phyloP scores from a whole-genome alignment of 2,329 filamentous ascomycete species.

The Cyclaneusma minus region DNA sequence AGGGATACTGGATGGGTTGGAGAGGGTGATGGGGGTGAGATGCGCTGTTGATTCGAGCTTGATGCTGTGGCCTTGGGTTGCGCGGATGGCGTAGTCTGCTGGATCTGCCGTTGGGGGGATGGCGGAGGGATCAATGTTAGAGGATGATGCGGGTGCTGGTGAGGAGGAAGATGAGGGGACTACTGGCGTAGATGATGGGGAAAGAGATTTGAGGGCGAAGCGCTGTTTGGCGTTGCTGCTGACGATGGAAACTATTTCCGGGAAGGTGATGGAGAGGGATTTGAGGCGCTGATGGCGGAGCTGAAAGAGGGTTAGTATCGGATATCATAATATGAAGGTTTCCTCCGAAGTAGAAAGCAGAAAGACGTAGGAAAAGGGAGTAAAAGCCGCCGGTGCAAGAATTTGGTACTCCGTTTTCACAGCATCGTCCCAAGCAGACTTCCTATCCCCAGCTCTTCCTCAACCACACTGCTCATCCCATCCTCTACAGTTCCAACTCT shows the following conservation, averaged over 20 bases:
- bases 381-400: too few species aligned
- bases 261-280: conserved; percentile 56
- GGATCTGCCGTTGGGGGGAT: conserved; percentile 31
- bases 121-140: conserved; percentile 21
- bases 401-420: too few species aligned
- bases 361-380: too few species aligned
- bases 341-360: too few species aligned
- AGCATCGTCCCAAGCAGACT: too few species aligned
- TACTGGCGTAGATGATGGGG: conserved; percentile 8
- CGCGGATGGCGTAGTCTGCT: conserved; percentile 70
- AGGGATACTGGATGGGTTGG: conserved; percentile 42
- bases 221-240: conserved; percentile 76
- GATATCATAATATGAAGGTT: conserved; percentile 4
- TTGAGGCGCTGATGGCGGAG: conserved; percentile 28
- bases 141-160: conserved; percentile 16
- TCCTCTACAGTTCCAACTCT: conserved; percentile 2
- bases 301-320: conserved; percentile 1
- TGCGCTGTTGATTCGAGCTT: conserved; percentile 55
- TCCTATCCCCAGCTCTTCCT: too few species aligned
- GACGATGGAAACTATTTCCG: conserved; percentile 58
- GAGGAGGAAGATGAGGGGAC: conserved; percentile 11
- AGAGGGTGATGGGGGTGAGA: conserved; percentile 50
- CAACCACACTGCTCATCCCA: background rate
- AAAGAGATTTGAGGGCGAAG: conserved; percentile 52
- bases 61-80: conserved; percentile 89